These are phyloP conservation scores for Lotus japonicus DNA, from an alignment of 306 rosid species.

Conservation along the genomic window DNA sequence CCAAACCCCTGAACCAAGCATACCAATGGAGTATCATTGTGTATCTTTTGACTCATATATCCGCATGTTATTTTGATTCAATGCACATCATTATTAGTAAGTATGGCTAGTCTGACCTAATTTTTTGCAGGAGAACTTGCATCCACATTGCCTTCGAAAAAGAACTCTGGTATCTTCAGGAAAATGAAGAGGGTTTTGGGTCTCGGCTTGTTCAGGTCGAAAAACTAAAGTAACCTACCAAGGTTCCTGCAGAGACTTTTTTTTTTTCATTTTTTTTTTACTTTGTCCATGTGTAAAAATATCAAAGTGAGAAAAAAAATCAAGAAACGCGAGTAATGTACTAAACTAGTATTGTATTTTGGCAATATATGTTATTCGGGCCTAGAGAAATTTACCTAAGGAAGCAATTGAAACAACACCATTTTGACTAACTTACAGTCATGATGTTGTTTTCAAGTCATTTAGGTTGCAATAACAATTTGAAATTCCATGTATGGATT, in stretches of 20 bases:
- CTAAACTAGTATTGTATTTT: background rate
- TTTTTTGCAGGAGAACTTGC: conserved; percentile 29
- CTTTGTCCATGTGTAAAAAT: background rate
- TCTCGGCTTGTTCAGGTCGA: conserved; percentile 30
- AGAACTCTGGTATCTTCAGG: background rate
- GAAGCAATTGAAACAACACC: no score
- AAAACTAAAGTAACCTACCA: background rate
- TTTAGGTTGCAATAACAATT: no score
- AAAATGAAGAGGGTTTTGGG: conserved; percentile 33
- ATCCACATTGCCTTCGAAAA: background rate
- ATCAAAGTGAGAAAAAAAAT: background rate
- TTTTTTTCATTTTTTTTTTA: background rate
- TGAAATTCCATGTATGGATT: no score
- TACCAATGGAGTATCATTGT: no score
- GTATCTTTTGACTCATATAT: no score
- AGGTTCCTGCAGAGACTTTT: background rate
- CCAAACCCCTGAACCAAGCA: no score
- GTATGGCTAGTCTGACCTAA: background rate
- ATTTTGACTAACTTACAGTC: no score
- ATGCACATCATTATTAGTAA: background rate
- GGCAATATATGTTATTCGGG: background rate
- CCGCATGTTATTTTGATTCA: background rate
- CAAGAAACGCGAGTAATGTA: background rate
- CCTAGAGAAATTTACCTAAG: no score
- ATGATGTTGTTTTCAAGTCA: no score